phyloP scores from a whole-genome alignment of 2,329 filamentous ascomycete species.

The Cadophora gregata region DNA sequence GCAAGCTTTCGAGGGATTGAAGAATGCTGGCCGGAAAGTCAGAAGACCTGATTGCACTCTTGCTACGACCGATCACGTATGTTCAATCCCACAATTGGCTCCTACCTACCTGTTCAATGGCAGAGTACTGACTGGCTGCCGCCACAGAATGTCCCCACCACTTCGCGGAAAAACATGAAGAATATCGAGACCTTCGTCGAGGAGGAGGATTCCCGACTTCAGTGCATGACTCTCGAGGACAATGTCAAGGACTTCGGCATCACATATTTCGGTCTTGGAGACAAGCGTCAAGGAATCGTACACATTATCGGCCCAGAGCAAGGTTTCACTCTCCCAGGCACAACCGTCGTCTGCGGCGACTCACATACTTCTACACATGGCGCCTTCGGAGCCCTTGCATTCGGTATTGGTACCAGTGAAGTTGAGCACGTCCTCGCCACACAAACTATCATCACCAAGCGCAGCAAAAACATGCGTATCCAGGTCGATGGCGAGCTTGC shows the following conservation, averaged over 20 bases:
- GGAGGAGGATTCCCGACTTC: constrained; percentile 89
- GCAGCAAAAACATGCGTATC: constrained; percentile 98
- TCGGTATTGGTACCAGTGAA: constrained; percentile 97
- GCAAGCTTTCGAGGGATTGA: constrained; percentile 97
- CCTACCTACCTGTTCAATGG: background rate
- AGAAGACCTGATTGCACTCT: constrained; percentile 96
- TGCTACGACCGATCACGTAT: constrained; percentile 94
- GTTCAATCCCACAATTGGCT: constrained; percentile 44
- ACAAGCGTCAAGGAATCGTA: constrained; percentile 97
- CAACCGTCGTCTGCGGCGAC: constrained; percentile 96
- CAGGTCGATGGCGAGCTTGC: constrained; percentile 91
- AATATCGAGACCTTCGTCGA: constrained; percentile 93
- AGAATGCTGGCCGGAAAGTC: constrained; percentile 85
- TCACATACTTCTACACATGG: constrained; percentile 98
- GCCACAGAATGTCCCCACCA: constrained; percentile 86
- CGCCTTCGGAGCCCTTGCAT: constrained; percentile 92
- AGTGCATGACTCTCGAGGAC: constrained; percentile 95
- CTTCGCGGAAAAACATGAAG: constrained; percentile 89
- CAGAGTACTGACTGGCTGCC: constrained; percentile 35
- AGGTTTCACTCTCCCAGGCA: constrained; percentile 96
- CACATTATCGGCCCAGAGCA: constrained; percentile 99
- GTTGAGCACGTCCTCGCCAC: constrained; percentile 98
- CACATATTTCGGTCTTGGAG: constrained; percentile 95
- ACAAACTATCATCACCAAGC: constrained; percentile 90
- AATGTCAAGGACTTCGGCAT: constrained; percentile 97